Evolutionary conservation across 805 yeast genomes (phyloP), one percentile per base, ranked within the genome.

Genomic region (Ogataea wickerhamii): DNA sequence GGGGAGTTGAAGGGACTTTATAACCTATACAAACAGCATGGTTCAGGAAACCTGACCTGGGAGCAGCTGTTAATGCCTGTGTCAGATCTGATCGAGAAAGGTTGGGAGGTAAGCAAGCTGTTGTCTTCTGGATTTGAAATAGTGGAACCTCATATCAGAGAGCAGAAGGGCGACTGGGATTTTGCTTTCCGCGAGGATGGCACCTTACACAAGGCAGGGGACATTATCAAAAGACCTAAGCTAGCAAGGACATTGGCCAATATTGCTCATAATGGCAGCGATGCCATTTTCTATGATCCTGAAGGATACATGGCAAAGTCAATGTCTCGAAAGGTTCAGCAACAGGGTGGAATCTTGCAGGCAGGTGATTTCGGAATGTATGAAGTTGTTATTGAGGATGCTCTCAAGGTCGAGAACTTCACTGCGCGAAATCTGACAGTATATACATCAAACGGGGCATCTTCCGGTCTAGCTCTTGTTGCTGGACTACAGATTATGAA

Each of bases 1-100:
- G 98, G 98, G 8, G 98, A 91, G 58, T 52, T 91, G 33, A 80
- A 79, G 42, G 98, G 97, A 0, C 64, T 88, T n/a, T 77, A 82
- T 51, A 73, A 69, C 29, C 64, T 91, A 27, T 76, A 63, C 58
- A 48, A 60, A 21, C 45, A 58, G 11, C 91, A 80, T 52, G 88
- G 93, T 0, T 78, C 87, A 3, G 94, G 94, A 0, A 68, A 67
- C 4, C 56, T 86, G 6, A 51, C 71, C 2, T 91, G 98, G 97
- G 56, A 56, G 18, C 79, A 86, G 16, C 66, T 91, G 41, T 60
- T 91, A 6, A 68, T 71, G 48, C 97, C 97, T 0, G 93, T 89
- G 2, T 76, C 80, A 1, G 70, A 78, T 4, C 53, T 83, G 37
- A 80, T 81, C 46, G 59, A 75, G 18, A 43, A 65, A 0, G 98